These are phyloP conservation scores for Taiozyma sp. DNA, from an alignment of 1,139 yeast genomes.

Conservation along the genomic window DNA sequence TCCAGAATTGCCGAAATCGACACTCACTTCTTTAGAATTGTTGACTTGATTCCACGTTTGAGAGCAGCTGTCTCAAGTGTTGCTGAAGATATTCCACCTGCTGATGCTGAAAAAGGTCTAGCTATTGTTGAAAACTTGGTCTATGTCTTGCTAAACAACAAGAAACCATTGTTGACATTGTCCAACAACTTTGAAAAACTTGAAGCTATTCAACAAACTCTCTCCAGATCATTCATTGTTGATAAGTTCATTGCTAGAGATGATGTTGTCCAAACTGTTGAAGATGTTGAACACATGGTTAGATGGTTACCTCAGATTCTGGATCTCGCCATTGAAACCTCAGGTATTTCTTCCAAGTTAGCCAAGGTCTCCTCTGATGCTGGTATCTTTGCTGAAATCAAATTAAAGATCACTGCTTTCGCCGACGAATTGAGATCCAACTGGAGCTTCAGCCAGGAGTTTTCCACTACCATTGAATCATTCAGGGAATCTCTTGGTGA, in stretches of 20 bases:
- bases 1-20: slow-evolving; percentile 45
- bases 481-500: slow-evolving; percentile 16
- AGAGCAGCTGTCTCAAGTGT: slow-evolving; percentile 58
- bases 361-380: slow-evolving; percentile 14
- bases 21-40: slow-evolving; percentile 54
- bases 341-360: slow-evolving; percentile 24
- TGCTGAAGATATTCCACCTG: slow-evolving; percentile 68
- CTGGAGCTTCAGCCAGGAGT: slow-evolving; percentile 15
- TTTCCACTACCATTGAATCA: background rate
- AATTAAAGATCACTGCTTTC: slow-evolving; percentile 11
- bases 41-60: slow-evolving; percentile 78
- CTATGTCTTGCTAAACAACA: slow-evolving; percentile 43
- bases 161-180: slow-evolving; percentile 40
- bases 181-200: slow-evolving; percentile 21
- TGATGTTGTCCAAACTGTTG: slow-evolving; percentile 5
- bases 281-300: slow-evolving; percentile 6
- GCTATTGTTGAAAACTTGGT: slow-evolving; percentile 76
- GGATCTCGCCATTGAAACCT: slow-evolving; percentile 39
- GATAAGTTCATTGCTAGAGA: slow-evolving; percentile 7
- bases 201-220: slow-evolving; percentile 7
- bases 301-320: slow-evolving; percentile 45
- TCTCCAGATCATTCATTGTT: slow-evolving; percentile 6
- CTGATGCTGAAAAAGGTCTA: slow-evolving; percentile 71
- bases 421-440: slow-evolving; percentile 7
- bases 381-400: slow-evolving; percentile 17